These are phyloP conservation scores for Lithospermum erythrorhizon DNA, from an alignment of 257 asterid species.

Conservation along the genomic window DNA sequence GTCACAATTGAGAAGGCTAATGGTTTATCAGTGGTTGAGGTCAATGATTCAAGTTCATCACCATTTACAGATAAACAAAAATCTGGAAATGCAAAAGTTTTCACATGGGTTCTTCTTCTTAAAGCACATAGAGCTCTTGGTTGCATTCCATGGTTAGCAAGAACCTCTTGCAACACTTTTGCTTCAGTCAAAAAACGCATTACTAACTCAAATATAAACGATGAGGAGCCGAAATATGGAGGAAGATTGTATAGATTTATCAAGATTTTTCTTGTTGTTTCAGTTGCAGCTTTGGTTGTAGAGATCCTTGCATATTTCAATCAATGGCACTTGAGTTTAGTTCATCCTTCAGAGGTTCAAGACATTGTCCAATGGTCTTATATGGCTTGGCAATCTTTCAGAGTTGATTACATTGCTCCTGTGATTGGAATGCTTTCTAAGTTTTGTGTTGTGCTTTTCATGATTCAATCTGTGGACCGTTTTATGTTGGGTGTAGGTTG, in stretches of 20 bases:
- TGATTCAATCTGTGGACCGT: constrained; percentile 73
- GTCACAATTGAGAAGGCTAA: constrained; percentile 59
- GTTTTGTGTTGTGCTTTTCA: constrained; percentile 67
- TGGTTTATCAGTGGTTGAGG: constrained; percentile 39
- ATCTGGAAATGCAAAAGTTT: constrained; percentile 49
- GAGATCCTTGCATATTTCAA: constrained; percentile 62
- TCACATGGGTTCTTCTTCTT: constrained; percentile 52
- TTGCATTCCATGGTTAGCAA: constrained; percentile 52
- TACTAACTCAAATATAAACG: constrained; percentile 52
- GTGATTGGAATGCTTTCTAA: constrained; percentile 38
- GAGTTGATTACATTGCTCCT: constrained; percentile 71
- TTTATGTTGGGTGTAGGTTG: constrained; percentile 58
- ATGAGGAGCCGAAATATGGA: constrained; percentile 60
- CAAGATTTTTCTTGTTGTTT: constrained; percentile 55
- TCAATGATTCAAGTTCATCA: constrained; percentile 24
- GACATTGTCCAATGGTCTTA: constrained; percentile 56
- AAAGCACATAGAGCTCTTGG: constrained; percentile 54
- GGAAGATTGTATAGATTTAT: constrained; percentile 64
- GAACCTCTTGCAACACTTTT: constrained; percentile 20
- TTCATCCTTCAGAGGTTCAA: constrained; percentile 68
- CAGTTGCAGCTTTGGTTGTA: constrained; percentile 45
- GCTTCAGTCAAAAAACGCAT: constrained; percentile 56
- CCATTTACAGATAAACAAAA: constrained; percentile 56
- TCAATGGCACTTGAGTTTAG: constrained; percentile 56
- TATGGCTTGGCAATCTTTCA: constrained; percentile 61